A percentile compares a stretch with the other conserved stretches of the same genome.
Conservation (phyloP, 1,284 basidiomycete species). For the Moniliella sp. region DNA sequence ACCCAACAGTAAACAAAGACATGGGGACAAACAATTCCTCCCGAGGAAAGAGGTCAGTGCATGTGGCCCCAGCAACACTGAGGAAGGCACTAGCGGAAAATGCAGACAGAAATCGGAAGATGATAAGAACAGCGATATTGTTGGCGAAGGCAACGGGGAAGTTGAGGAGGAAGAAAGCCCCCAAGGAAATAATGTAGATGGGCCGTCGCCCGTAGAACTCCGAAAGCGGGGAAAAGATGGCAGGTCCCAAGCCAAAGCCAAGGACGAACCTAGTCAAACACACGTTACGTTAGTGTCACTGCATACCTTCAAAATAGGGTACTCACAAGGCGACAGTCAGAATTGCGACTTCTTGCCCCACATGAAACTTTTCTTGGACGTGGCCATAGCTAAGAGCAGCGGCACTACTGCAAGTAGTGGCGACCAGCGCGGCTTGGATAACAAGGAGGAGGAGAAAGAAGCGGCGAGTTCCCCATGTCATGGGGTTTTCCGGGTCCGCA, state of each 20-base stretch:
- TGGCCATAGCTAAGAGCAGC: constrained; percentile 38
- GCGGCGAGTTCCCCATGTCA: too few relatives aligned
- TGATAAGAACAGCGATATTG: constrained; percentile 41
- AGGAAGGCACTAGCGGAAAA: too few relatives aligned
- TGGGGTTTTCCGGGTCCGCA: not conserved
- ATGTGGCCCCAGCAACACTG: constrained; percentile 59
- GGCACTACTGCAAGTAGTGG: too few relatives aligned
- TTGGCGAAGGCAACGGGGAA: constrained; percentile 51
- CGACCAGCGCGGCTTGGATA: too few relatives aligned
- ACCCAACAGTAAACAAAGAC: constrained; percentile 50
- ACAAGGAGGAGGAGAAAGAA: too few relatives aligned
- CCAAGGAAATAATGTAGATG: constrained; percentile 15
- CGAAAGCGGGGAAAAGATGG: constrained; percentile 25
- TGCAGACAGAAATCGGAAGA: constrained; percentile 55
- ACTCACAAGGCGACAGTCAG: constrained; percentile 51
- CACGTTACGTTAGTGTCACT: too few relatives aligned
- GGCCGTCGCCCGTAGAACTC: constrained; percentile 40
- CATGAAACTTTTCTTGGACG: constrained; percentile 43
- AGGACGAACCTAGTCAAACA: too few relatives aligned
- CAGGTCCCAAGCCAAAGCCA: constrained; percentile 34
- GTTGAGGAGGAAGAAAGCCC: constrained; percentile 36
- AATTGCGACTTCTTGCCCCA: constrained; percentile 49
- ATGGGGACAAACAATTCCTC: constrained; percentile 51
- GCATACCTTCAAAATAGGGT: too few relatives aligned
- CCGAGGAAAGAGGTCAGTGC: constrained; percentile 49